These are phyloP conservation scores for Backusella parvicylindrica DNA, from an alignment of 192 early-diverging fungal species.

Conservation along the genomic window DNA sequence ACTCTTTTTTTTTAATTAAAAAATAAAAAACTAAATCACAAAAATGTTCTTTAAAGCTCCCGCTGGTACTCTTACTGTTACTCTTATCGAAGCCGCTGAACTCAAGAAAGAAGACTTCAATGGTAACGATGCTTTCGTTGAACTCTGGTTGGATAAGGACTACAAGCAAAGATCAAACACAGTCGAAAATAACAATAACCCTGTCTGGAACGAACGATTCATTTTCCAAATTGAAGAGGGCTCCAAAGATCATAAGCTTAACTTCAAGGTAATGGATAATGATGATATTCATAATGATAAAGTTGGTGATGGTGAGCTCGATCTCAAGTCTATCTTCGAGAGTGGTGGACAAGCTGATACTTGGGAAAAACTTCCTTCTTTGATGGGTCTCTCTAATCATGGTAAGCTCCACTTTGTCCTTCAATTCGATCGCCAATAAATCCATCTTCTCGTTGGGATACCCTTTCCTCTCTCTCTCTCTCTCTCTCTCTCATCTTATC, in stretches of 20 bases:
- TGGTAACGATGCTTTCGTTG: conserved; percentile 27
- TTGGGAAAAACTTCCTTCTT: conserved; percentile 30
- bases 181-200: conserved; percentile 16
- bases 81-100: conserved; percentile 19
- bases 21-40: not conserved
- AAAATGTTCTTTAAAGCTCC: conserved; percentile 18
- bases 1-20: not conserved
- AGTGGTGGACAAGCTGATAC: conserved; percentile 18
- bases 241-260: conserved; percentile 23
- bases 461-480: not conserved
- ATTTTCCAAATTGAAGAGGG: conserved; percentile 17
- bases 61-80: conserved; percentile 13
- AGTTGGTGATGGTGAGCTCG: conserved; percentile 29
- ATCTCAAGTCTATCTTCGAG: conserved; percentile 15
- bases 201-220: conserved; percentile 25
- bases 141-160: conserved; percentile 27
- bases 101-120: conserved; percentile 20
- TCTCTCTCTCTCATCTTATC: too few species aligned
- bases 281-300: conserved; percentile 33
- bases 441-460: not conserved
- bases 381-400: conserved; percentile 29
- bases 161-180: conserved; percentile 24
- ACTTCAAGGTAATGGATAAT: conserved; percentile 35
- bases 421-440: conserved; percentile 13
- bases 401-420: conserved; percentile 34